Conservation (phyloP, 179 eudicot genomes). For the Silene vulgaris region DNA sequence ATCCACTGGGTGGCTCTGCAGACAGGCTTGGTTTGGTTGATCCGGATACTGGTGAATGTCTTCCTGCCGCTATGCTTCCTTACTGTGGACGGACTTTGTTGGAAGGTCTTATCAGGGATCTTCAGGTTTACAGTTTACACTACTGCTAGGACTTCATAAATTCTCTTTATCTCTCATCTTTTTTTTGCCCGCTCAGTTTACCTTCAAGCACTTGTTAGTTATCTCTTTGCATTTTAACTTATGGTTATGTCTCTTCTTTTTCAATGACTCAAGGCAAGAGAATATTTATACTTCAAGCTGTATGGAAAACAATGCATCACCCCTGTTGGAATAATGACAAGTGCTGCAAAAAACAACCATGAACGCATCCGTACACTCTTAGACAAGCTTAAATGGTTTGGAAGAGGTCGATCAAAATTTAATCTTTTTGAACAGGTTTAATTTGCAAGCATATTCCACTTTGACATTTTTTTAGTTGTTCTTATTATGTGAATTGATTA, state of each 20-base stretch:
- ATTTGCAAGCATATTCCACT: slow-evolving; percentile 21
- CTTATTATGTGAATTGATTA: neutral
- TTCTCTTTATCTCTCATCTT: neutral
- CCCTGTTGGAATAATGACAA: slow-evolving; percentile 90
- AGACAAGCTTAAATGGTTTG: slow-evolving; percentile 82
- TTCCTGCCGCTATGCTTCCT: slow-evolving; percentile 99
- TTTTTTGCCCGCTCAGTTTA: neutral
- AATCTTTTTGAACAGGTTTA: slow-evolving; percentile 86
- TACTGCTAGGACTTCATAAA: neutral
- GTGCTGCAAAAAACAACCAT: slow-evolving; percentile 81
- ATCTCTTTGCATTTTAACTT: neutral
- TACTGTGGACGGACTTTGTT: slow-evolving; percentile 83
- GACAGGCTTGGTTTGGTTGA: slow-evolving; percentile 98
- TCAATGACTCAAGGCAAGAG: slow-evolving; percentile 65
- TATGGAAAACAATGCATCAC: slow-evolving; percentile 85
- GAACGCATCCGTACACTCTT: slow-evolving; percentile 66
- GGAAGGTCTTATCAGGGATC: slow-evolving; percentile 97
- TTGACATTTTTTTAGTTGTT: neutral
- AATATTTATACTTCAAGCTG: slow-evolving; percentile 82
- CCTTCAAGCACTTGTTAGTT: neutral
- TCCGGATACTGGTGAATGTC: slow-evolving; percentile 81
- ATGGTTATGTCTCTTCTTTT: slow-evolving; percentile 13
- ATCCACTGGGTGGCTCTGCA: slow-evolving; percentile 98
- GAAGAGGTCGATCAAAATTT: slow-evolving; percentile 81
- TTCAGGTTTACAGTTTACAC: slow-evolving; percentile 55